Evolutionary conservation across 1,284 basidiomycete genomes (phyloP).

Genomic region (Hymenochaete sp.): DNA sequence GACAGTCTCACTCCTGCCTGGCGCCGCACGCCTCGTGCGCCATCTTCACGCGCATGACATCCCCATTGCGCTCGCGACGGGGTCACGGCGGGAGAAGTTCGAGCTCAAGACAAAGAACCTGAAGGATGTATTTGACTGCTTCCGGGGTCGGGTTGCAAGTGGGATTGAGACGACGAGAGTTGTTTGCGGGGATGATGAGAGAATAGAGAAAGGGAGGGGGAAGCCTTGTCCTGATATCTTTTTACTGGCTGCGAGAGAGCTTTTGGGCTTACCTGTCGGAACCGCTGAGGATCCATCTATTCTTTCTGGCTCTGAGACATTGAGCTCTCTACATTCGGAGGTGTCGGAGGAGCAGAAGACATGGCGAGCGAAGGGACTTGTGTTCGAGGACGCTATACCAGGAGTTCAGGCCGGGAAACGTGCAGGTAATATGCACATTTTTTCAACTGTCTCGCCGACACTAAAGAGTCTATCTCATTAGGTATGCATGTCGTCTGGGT

Average conservation of each 20-base stretch:
- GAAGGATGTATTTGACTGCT: conserved; percentile 46
- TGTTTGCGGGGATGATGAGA: conserved; percentile 57
- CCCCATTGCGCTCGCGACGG: conserved; percentile 70
- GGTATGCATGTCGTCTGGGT: conserved; percentile 59
- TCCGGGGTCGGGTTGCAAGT: conserved; percentile 57
- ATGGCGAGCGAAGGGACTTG: conserved; percentile 53
- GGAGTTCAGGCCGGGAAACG: conserved; percentile 69
- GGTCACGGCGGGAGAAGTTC: conserved; percentile 56
- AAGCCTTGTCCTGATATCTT: conserved; percentile 76
- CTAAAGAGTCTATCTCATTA: not conserved
- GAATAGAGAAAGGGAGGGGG: conserved; percentile 31
- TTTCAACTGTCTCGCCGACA: not conserved
- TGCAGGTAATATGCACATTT: conserved; percentile 54
- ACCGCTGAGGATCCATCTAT: no score
- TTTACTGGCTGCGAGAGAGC: conserved; percentile 50
- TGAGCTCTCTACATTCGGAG: no score
- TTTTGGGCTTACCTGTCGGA: conserved; percentile 50
- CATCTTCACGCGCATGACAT: conserved; percentile 59
- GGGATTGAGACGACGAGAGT: conserved; percentile 73
- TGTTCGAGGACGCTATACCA: conserved; percentile 69
- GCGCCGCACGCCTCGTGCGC: conserved; percentile 50
- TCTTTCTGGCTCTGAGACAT: no score
- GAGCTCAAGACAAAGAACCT: conserved; percentile 56
- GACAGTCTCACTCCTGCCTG: conserved; percentile 57
- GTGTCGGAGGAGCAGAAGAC: conserved; percentile 32